Evolutionary conservation across 2,329 filamentous ascomycete species (phyloP), one percentile per base, ranked within the genome.

Genomic region (Diaporthe sp.): DNA sequence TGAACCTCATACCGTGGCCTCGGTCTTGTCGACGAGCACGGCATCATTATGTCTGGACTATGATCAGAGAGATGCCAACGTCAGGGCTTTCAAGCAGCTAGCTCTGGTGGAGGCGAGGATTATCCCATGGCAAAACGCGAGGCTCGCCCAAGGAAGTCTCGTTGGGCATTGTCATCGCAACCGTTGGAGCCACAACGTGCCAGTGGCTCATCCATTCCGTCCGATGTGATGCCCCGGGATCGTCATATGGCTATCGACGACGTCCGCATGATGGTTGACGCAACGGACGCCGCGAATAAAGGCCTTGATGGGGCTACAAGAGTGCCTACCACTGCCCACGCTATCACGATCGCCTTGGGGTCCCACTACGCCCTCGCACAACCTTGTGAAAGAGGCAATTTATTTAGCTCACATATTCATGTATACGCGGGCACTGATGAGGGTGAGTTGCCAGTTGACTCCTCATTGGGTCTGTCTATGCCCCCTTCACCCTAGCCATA

Each of bases 231-330:
- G 4, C 19, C n/a, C 13, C 8, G 34, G 46, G 46, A 53, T 68
- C 65, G 46, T 39, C 65, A 51, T 53, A 28, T 39, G 7, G 3
- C 2, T 39, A 39, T 39, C 46, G 15, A 68, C 31, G 46, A 53
- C 31, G 4, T 31, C 65, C 22, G 65, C 65, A 53, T 53, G 31
- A 53, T 39, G 42, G 13, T 49, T 68, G 46, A 53, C 46, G 65
- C 22, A 53, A 53, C 31, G 34, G n/a, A 12, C 31, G 46, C 46
- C 65, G 31, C 65, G 28, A 28, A 53, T 68, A 53, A n/a, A 68
- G 46, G 28, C n/a, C 57, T 22, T 34, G 28, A 39, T 53, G 46
- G 34, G 34, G 22, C 65, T 51, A 68, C 34, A 19, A 28, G 31
- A 37, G 65, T 25, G n/a, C 31, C 65, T 28, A 19, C 25, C 65